Evolutionary conservation across 441 rosid genomes (phyloP).

Genomic region (Sinapis alba): DNA sequence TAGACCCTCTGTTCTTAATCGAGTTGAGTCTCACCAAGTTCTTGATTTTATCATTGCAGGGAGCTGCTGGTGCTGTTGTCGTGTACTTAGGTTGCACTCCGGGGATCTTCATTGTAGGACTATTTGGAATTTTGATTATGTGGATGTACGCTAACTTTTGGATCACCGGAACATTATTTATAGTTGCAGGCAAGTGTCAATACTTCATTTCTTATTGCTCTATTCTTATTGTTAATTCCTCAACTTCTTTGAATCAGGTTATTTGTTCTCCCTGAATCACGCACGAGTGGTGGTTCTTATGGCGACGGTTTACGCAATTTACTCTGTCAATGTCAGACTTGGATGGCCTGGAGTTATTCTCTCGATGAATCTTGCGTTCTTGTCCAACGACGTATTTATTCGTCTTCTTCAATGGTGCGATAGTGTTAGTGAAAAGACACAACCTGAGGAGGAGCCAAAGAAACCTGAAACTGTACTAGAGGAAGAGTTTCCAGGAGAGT

Average conservation of each 20-base stretch:
- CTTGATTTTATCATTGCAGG: slow-evolving; percentile 56
- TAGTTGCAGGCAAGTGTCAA: slow-evolving; percentile 81
- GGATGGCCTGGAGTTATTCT: slow-evolving; percentile 96
- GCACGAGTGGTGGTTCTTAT: slow-evolving; percentile 89
- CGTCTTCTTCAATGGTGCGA: slow-evolving; percentile 84
- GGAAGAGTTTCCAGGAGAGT: slow-evolving; percentile 66
- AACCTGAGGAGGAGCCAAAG: slow-evolving; percentile 64
- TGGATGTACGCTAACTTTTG: slow-evolving; percentile 99
- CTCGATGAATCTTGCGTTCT: slow-evolving; percentile 85
- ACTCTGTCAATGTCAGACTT: slow-evolving; percentile 85
- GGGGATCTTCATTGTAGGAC: slow-evolving; percentile 91
- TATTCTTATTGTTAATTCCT: not conserved
- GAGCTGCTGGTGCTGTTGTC: slow-evolving; percentile 85
- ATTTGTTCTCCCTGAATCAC: slow-evolving; percentile 88
- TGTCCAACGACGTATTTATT: slow-evolving; percentile 76
- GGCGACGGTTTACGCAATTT: slow-evolving; percentile 70
- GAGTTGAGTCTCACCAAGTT: not conserved
- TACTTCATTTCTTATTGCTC: slow-evolving; percentile 8
- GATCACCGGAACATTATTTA: slow-evolving; percentile 93
- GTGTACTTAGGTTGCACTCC: slow-evolving; percentile 91
- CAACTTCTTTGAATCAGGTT: slow-evolving; percentile 58
- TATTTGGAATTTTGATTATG: slow-evolving; percentile 80
- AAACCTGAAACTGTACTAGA: slow-evolving; percentile 55
- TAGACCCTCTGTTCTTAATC: not conserved
- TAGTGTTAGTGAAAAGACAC: slow-evolving; percentile 63